Base-by-base conservation (phyloP, 1,284 basidiomycete species). In the Ceratobasidium sp. region DNA sequence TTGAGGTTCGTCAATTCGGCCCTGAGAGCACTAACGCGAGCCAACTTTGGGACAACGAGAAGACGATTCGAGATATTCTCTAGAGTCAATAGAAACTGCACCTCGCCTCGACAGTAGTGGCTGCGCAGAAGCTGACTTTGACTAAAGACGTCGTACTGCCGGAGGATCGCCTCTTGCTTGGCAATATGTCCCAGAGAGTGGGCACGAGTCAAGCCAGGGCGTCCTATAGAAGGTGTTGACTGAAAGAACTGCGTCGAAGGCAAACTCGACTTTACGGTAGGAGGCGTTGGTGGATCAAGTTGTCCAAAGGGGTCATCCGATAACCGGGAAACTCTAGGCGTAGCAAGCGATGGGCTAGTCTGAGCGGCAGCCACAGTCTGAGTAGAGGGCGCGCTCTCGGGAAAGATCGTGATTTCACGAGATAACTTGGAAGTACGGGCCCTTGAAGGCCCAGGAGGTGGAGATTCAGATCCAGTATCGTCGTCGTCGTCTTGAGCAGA, bases 1-100 rank as follows among this genome's bases (percentile, higher is more conserved):
- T 99, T 99, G 71, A 99, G 87, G 33, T 93, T 93, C 1, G 98
- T 99, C 79, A 99, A 87, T 84, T 99, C 98, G 30, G 98, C 98
- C 82, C 98, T 89, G 60, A 99, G 87, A 20, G 98, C 97, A 82
- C 96, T 97, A 35, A 99, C 93, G 55, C 98, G 92, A 30, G 98
- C 98, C 55, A 93, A 95, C 83, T 96, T 95, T 4, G 98, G 98
- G 0, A 99, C 92, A 38, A 98, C 92, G 78, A 99, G 86, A 54
- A 99, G 87, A 66, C 96, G 90, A 83, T 97, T 97, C 79, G 94
- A 96, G 81, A 99, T 98, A 83, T 94, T 95, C 85, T 99, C 97
- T 73, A 99, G 88, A 7, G 91, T 89, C 52, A 96, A 89, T 48
- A 99, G 85, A 83, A 99, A 97, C 85, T 95, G 91, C 77, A 96